These are phyloP conservation scores for Gossypium mustelinum DNA, from an alignment of 345 rosid species.

Conservation along the genomic window DNA sequence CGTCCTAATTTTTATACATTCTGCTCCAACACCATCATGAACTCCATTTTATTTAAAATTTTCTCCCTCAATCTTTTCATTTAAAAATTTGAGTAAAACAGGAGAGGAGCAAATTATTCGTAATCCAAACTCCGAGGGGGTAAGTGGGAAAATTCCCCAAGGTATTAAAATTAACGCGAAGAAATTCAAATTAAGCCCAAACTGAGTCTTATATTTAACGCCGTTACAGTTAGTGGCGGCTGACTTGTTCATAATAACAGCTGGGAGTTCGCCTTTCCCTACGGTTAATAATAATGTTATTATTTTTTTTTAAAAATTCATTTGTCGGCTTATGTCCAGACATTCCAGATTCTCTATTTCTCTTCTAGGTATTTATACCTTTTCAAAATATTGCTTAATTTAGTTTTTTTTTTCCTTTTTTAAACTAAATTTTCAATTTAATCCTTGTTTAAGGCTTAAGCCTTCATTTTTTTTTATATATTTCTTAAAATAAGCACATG, in stretches of 20 bases:
- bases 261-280: background rate
- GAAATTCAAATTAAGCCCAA: background rate
- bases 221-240: constrained; percentile 37
- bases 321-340: background rate
- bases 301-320: accelerated
- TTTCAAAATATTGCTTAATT: background rate
- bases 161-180: background rate
- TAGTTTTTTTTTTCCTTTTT: background rate
- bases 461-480: no score
- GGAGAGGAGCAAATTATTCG: no score
- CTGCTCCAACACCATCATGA: no score
- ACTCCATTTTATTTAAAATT: no score
- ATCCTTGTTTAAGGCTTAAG: background rate
- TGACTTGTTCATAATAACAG: background rate
- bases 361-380: background rate
- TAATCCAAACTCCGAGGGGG: no score
- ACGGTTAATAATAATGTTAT: background rate
- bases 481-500: background rate
- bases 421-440: background rate
- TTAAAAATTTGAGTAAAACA: no score
- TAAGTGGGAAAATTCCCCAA: no score
- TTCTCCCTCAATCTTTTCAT: no score
- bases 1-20: no score
- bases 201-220: background rate
- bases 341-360: background rate